Base-by-base conservation (phyloP, 208 protist genomes). In the Blechomonas ayalai region DNA sequence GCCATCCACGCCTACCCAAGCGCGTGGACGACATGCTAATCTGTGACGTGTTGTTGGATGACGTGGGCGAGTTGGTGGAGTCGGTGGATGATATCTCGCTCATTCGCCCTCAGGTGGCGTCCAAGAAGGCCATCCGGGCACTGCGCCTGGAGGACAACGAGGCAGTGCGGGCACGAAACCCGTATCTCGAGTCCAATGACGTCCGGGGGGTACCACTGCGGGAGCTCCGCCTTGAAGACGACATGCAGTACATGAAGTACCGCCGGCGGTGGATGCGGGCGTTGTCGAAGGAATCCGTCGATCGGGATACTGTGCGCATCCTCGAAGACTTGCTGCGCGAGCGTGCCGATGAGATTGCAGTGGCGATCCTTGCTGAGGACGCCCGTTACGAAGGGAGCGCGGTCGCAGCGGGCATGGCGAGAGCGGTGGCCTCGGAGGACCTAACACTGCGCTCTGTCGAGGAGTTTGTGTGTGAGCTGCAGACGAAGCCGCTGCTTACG, bases 311-410 rank as follows among this genome's bases (percentile, higher is more conserved):
- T 20, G 58, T 82, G 5, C 69, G 61, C 53, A 71, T 78, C 31
- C 82, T 70, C 58, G 73, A 82, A 33, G 69, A 82, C 33, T 39
- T 82, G 34, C 60, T 87, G 23, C 59, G 73, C 10, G 78, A 80
- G 43, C 51, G 52, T 15, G 77, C 69, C 2, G 56, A 61, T 48
- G 58, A 68, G 39, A 51, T 61, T 31, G 60, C 59, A 4, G 42
- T 48, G 26, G 59, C 36, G 24, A 44, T 41, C 12, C 49, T 70
- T 25, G 28, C 44, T 7, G 28, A 3, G 13, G 52, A 59, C 25
- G 26, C 31, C 15, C 36, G 23, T 50, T 15, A 41, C 44, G 9
- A 47, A 60, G 52, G 38, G 43, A n/a, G 24, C 13, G 9, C 45
- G 40, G 35, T 35, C 13, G 44, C 44, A 12, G 28, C 34, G 25